Conservation (phyloP, 768 basidiomycete species). For the Suillus subluteus region DNA sequence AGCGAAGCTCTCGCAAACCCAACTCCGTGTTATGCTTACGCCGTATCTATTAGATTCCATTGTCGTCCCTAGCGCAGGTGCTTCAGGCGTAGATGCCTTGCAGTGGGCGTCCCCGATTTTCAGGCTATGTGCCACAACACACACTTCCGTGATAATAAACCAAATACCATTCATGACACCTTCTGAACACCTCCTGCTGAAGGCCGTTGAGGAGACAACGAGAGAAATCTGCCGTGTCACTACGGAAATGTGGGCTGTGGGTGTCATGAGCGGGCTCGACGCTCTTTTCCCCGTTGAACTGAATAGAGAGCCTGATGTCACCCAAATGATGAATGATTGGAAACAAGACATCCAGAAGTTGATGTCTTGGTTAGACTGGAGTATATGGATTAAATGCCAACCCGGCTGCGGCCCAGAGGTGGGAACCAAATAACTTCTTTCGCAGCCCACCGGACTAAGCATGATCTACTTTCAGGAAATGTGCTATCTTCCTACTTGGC, state of each 20-base stretch:
- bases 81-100: conserved; percentile 5
- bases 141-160: conserved; percentile 11
- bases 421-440: conserved; percentile 9
- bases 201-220: conserved; percentile 18
- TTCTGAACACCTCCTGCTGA: conserved; percentile 19
- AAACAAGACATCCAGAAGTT: conserved; percentile 12
- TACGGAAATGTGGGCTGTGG: conserved; percentile 23
- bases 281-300: background rate
- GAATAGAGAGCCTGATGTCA: background rate
- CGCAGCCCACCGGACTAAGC: background rate
- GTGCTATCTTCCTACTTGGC: conserved; percentile 33
- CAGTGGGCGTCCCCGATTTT: conserved; percentile 17
- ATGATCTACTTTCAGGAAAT: conserved; percentile 20
- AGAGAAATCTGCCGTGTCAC: conserved; percentile 23
- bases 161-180: conserved; percentile 14
- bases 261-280: conserved; percentile 19
- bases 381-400: conserved; percentile 25
- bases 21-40: conserved; percentile 25
- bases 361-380: conserved; percentile 31
- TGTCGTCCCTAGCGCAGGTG: conserved; percentile 8
- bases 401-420: conserved; percentile 23
- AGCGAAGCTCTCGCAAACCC: conserved; percentile 16
- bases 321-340: conserved; percentile 16
- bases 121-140: conserved; percentile 16
- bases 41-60: conserved; percentile 18